Evolutionary conservation across 2,329 filamentous ascomycete genomes (phyloP), one percentile per base, ranked within the genome.

Genomic region (Claviceps sp.): DNA sequence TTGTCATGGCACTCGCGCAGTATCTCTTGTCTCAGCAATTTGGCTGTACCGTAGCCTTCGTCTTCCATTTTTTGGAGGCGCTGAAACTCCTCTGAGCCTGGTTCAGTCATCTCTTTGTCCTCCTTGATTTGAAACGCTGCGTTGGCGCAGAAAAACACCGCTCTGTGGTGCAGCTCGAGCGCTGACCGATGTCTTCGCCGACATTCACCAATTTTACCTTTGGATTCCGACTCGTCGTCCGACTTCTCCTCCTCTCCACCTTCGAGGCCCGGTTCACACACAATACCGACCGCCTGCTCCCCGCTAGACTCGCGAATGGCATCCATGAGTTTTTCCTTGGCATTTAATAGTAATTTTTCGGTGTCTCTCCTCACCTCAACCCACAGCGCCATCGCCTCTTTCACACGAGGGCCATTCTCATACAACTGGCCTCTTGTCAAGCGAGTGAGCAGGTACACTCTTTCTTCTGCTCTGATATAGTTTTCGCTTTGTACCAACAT

Each of bases 401-500:
- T 71, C 5, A 84, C 81, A 37, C 78, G 71, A 38, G 82, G 79
- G 6, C 84, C 81, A 59, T 89, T 88, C 54, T 91, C 89, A 40
- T 86, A 73, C 3, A 96, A 69, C 58, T 96, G 90, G 0, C 88
- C 91, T 51, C 80, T 75, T 16, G 76, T 77, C 45, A 95, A 70
- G 55, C 79, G 80, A 37, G 74, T 74, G 2, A 78, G 63, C 6
- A 95, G 71, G 47, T 84, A 73, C 2, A 74, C 70, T 50, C 88
- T 79, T 61, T 93, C 83, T 53, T 91, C 83, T 0, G 75, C 68
- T 49, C 83, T 78, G 52, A 91, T 77, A 1, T 69, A 64, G 5
- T 71, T 72, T 52, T 91, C 86, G 44, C 85, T 89, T 61, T 91
- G 83, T 51, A 95, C 88, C 53, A 96, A 84, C 91, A 98, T 96